phyloP scores from a whole-genome alignment of 306 rosid genomes.

The Rosa multiflora region DNA sequence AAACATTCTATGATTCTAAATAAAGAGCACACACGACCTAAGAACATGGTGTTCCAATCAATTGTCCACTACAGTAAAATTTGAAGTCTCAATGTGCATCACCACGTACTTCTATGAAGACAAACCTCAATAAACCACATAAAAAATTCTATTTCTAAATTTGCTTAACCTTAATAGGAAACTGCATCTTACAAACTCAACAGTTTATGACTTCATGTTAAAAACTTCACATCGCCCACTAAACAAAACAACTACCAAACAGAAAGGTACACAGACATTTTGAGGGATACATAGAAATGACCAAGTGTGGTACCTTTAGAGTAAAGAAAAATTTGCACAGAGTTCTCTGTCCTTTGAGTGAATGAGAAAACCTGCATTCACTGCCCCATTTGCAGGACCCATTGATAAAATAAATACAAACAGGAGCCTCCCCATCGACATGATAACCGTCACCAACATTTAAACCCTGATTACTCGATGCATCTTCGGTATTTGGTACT shows the following conservation, averaged over 20 bases:
- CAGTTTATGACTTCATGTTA: not conserved
- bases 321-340: conserved; percentile 70
- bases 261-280: not conserved
- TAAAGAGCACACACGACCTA: not conserved
- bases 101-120: not conserved
- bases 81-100: not conserved
- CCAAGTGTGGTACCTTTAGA: conserved; percentile 52
- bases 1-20: not conserved
- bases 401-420: conserved; percentile 49
- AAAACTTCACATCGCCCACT: not conserved
- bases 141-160: not conserved
- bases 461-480: conserved; percentile 35
- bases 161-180: conserved; percentile 5
- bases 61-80: not conserved
- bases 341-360: conserved; percentile 53
- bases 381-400: conserved; percentile 66
- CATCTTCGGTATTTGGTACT: conserved; percentile 41
- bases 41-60: not conserved
- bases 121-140: not conserved
- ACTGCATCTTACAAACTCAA: not conserved
- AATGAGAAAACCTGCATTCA: conserved; percentile 70
- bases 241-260: not conserved
- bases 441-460: conserved; percentile 25
- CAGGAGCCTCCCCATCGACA: conserved; percentile 39
- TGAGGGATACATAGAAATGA: not conserved